Evolutionary conservation across 73 alveolate genomes (phyloP), one percentile per base, ranked within the genome.

Genomic region (Paramecium tetraurelia): DNA sequence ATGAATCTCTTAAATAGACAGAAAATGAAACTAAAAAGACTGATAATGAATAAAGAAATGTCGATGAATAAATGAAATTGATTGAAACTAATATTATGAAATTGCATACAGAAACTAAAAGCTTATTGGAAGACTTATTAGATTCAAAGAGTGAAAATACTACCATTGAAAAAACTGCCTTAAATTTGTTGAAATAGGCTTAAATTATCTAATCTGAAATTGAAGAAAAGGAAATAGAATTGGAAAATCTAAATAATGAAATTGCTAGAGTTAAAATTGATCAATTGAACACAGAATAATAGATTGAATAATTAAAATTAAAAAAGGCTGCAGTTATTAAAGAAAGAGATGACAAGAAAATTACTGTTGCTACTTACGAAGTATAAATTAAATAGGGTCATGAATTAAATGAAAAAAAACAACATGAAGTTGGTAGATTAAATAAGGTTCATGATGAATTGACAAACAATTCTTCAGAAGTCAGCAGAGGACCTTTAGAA

Each of bases 221-320:
- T 48, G 97, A 95, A 29, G 98, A 97, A 92, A 96, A 97, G 59
- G 97, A 95, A 92, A 99, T 97, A 4, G 99, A 98, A 87, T 96
- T 95, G 63, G 99, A 98, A 93, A 96, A 96, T 41, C 95, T 97
- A 5, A 96, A 98, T 0, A 98, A 98, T 96, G 99, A 98, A 95
- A 98, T 98, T 72, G 96, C 98, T 8, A 94, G 99, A 95, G 99
- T 98, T 71, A 96, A 96, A 90, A 98, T 98, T 59, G 99, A 98
- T 96, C 95, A 96, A 92, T 96, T 98, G 35, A 97, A 97, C 63
- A 97, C 99, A 70, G 97, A 96, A 86, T 95, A 98, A 69, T 96
- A 98, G 69, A 96, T 96, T 80, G 99, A 96, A 63, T 94, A 96
- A 85, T 97, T 98, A 57, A 93, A 97, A 80, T 93, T 96, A 83